Evolutionary conservation across 495 filamentous ascomycete genomes (phyloP).

Genomic region (Cercophora scortea): DNA sequence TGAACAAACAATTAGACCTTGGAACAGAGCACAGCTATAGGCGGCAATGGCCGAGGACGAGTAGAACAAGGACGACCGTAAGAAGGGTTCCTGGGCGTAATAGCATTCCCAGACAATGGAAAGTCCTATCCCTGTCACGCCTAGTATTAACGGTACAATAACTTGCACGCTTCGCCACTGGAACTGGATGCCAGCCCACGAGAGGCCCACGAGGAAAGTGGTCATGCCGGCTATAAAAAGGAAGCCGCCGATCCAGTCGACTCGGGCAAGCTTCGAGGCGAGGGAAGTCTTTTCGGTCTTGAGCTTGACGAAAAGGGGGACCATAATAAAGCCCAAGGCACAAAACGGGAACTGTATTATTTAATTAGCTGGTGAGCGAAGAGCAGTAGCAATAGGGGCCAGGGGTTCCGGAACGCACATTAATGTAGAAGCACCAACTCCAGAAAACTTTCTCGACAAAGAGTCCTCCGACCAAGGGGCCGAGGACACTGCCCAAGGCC

Average conservation of each 20-base stretch:
- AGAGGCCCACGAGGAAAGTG: constrained; percentile 46
- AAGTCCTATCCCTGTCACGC: constrained; percentile 18
- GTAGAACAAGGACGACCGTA: constrained; percentile 42
- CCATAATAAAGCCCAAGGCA: constrained; percentile 24
- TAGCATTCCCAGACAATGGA: constrained; percentile 34
- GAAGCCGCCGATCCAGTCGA: constrained; percentile 34
- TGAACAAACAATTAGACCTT: constrained; percentile 28
- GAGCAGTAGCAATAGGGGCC: not conserved
- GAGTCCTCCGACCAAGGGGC: constrained; percentile 68
- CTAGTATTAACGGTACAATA: constrained; percentile 40
- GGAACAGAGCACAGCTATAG: constrained; percentile 24
- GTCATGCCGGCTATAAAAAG: constrained; percentile 41
- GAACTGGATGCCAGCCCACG: constrained; percentile 51
- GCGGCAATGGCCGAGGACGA: constrained; percentile 28
- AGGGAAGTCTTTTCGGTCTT: constrained; percentile 21
- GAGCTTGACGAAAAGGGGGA: constrained; percentile 28
- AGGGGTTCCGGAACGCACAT: too few species aligned
- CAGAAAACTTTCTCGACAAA: constrained; percentile 51
- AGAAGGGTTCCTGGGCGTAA: constrained; percentile 43
- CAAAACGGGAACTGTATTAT: constrained; percentile 26
- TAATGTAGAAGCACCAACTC: constrained; percentile 36
- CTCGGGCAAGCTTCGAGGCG: constrained; percentile 21
- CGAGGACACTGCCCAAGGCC: constrained; percentile 66
- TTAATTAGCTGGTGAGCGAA: not conserved
- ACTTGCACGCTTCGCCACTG: constrained; percentile 38